Evolutionary conservation across 2,329 filamentous ascomycete genomes (phyloP).

Genomic region (Byssoonygena ceratinophila): DNA sequence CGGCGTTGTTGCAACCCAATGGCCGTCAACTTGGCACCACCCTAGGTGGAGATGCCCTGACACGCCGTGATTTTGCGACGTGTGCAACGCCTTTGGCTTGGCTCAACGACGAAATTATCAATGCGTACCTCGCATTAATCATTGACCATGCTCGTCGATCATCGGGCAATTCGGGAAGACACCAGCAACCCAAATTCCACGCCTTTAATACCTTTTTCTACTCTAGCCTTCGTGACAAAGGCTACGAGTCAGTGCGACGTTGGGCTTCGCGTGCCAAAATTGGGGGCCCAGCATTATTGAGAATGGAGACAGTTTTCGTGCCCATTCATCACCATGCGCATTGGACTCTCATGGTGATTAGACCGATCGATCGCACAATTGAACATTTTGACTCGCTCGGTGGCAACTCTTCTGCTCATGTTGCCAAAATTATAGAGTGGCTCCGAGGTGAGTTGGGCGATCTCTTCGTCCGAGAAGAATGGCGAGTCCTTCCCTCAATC

Average conservation of each 20-base stretch:
- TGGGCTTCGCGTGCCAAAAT: constrained; percentile 42
- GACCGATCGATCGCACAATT: constrained; percentile 34
- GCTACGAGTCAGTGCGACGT: constrained; percentile 31
- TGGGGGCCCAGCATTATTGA: constrained; percentile 34
- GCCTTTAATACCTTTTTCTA: constrained; percentile 40
- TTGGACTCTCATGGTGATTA: constrained; percentile 41
- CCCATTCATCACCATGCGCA: constrained; percentile 39
- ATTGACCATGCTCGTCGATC: constrained; percentile 30
- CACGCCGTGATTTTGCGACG: constrained; percentile 28
- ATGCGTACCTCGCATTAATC: constrained; percentile 36
- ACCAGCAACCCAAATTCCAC: constrained; percentile 31
- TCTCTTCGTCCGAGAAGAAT: constrained; percentile 35
- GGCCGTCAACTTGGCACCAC: constrained; percentile 25
- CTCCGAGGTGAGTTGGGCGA: constrained; percentile 34
- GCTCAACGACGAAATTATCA: constrained; percentile 41
- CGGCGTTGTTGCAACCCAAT: constrained; percentile 23
- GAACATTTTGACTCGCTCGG: constrained; percentile 42
- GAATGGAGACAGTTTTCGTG: constrained; percentile 39
- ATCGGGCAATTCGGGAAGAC: constrained; percentile 26
- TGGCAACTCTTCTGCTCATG: constrained; percentile 24
- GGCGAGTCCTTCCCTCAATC: constrained; percentile 31
- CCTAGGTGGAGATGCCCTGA: constrained; percentile 29
- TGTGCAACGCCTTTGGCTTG: constrained; percentile 30
- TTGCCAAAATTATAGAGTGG: constrained; percentile 33
- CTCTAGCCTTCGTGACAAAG: constrained; percentile 33